Evolutionary conservation across 164 flowering plant species (phyloP), one percentile per base, ranked within the genome.

Genomic region (Liriodendron chinense): DNA sequence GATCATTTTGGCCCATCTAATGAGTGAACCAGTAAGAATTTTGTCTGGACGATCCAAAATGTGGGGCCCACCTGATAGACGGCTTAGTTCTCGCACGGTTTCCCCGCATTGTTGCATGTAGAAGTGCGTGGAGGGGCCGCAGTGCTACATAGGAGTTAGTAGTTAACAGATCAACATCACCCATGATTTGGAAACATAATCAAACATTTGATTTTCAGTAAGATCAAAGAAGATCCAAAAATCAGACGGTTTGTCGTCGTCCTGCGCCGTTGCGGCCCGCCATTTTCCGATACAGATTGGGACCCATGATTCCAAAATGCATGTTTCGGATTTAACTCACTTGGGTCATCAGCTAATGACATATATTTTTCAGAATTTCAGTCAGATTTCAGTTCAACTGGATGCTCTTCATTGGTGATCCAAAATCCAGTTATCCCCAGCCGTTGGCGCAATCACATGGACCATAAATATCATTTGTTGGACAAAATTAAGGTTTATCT

Each of bases 191-290:
- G 28, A 28, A 66, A 66, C 48, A 67, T 13, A 67, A 25, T 67
- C 47, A 67, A 28, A 25, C 28, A 12, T 63, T 67, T 26, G 43
- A 14, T 24, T 67, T 20, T 67, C 43, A 5, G 25, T 28, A 67
- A 67, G 48, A 67, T 67, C 21, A 67, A 18, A 66, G 47, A 66
- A 67, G 28, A 67, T 67, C n/a, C 28, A 9, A 67, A 67, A 26
- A 24, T 67, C 47, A 28, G 67, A 12, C 1, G 59, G 59, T 16
- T 53, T 13, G 59, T 53, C 59, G 9, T 53, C 59, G 2, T 53
- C 16, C 59, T 16, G 13, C 18, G 59, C 18, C 59, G 59, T 53
- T 12, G 16, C 59, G 13, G 16, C 18, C 59, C 18, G 2, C 7
- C 59, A 10, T 53, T 53, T 16, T 53, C 59, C 20, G 59, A 53